A percentile compares a stretch with the other conserved stretches of the same genome.
phyloP scores from a whole-genome alignment of 768 basidiomycete species.

The Boletus tylopilopsis region DNA sequence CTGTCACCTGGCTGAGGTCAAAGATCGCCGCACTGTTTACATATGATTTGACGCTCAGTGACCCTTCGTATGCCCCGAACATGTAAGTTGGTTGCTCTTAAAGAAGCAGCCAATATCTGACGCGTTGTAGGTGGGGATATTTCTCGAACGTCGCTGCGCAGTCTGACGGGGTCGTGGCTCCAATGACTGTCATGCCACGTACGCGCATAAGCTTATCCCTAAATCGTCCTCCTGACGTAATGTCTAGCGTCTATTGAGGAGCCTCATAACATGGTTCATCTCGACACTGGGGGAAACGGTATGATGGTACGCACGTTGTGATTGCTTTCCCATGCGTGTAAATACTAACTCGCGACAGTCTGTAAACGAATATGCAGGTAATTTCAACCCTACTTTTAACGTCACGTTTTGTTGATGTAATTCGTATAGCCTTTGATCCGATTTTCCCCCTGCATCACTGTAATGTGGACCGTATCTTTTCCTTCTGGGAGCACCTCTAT shows the following conservation, averaged over 20 bases:
- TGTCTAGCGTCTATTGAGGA: constrained; percentile 17
- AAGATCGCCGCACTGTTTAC: constrained; percentile 14
- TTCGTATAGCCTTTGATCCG: constrained; percentile 11
- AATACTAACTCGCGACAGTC: constrained; percentile 3
- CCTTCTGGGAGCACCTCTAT: constrained; percentile 21
- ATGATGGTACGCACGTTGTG: constrained; percentile 9
- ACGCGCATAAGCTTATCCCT: not conserved
- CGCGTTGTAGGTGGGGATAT: constrained; percentile 14
- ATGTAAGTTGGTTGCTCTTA: constrained; percentile 2
- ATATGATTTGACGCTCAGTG: constrained; percentile 8
- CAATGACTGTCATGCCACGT: constrained; percentile 5
- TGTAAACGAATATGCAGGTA: constrained; percentile 16
- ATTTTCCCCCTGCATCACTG: constrained; percentile 16
- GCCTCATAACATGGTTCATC: constrained; percentile 17
- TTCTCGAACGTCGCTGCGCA: constrained; percentile 5
- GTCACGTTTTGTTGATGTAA: not conserved
- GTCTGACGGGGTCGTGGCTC: not conserved
- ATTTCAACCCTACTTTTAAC: not conserved
- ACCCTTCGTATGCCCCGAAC: constrained; percentile 14
- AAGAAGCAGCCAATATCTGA: not conserved
- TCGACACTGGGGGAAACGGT: constrained; percentile 16
- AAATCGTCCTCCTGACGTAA: not conserved
- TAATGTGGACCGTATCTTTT: constrained; percentile 16
- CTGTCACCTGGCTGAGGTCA: constrained; percentile 14
- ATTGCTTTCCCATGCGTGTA: not conserved